Evolutionary conservation across 2,329 filamentous ascomycete genomes (phyloP).

Genomic region (Fusarium haematococcum): DNA sequence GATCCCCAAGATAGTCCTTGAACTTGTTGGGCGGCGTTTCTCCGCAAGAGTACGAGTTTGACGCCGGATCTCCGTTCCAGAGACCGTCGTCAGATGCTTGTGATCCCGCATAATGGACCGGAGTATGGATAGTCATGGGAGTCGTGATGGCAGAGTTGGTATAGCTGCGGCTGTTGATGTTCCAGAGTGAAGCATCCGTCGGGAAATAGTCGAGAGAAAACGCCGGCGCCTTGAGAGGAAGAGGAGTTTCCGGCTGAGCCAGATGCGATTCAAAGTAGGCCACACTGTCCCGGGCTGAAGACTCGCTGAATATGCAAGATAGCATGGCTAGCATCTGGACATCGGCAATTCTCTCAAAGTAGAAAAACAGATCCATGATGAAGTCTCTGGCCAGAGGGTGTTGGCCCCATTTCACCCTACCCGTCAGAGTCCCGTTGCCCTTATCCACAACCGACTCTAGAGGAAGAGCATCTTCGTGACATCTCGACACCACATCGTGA

Average conservation of each 20-base stretch:
- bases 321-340: slow-evolving; percentile 80
- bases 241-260: slow-evolving; percentile 69
- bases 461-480: slow-evolving; percentile 29
- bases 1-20: slow-evolving; percentile 59
- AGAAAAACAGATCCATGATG: slow-evolving; percentile 70
- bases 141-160: slow-evolving; percentile 68
- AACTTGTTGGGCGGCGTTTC: slow-evolving; percentile 69
- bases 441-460: slow-evolving; percentile 20
- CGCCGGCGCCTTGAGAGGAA: slow-evolving; percentile 73
- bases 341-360: slow-evolving; percentile 72
- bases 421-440: slow-evolving; percentile 55
- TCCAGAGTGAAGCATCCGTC: slow-evolving; percentile 67
- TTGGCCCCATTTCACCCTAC: slow-evolving; percentile 75
- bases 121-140: slow-evolving; percentile 67
- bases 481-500: slow-evolving; percentile 65
- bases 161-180: slow-evolving; percentile 62
- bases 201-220: slow-evolving; percentile 77
- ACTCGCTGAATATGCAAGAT: slow-evolving; percentile 75
- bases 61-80: slow-evolving; percentile 66
- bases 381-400: slow-evolving; percentile 73
- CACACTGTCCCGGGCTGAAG: slow-evolving; percentile 65
- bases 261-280: slow-evolving; percentile 69
- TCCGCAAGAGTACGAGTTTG: slow-evolving; percentile 70
- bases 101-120: slow-evolving; percentile 65
- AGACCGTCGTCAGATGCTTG: slow-evolving; percentile 67